Evolutionary conservation across 306 rosid genomes (phyloP), one percentile per base, ranked within the genome.

Genomic region (Castanea crenata): DNA sequence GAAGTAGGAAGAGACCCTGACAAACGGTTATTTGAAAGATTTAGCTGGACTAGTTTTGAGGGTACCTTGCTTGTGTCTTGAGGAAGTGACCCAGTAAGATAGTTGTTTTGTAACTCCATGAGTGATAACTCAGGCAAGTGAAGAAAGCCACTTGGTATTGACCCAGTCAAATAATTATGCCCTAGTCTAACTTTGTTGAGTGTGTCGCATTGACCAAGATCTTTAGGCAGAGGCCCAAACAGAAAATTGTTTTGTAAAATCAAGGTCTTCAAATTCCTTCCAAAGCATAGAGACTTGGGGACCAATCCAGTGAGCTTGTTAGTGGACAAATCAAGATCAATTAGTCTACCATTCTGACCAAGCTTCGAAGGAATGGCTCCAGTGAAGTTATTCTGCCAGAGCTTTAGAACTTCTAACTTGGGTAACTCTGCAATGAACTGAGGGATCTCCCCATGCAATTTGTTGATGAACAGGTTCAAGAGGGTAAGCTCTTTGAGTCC

Each of bases 321-420:
- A 18, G 91, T 85, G 51, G 98, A 94, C 64, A 94, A 83, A 78
- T 94, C 98, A 73, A 94, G 90, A 80, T 87, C 91, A 57, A 21
- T 25, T 49, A 94, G 32, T 19, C 77, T 87, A n/a, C 94, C 93
- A 84, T 87, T 94, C 82, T 82, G 85, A 34, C 98, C 98, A 38
- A 94, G 94, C 82, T 76, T 86, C 5, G 87, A 63, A 74, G 98
- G 97, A 44, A 94, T 90, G 9, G 86, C 31, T 11, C 97, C 98
- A 2, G 97, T 92, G 88, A 94, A 94, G 34, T 91, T 88, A 84
- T 94, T 94, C 57, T 86, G 89, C 98, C 98, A 94, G 61, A 94
- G 88, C 84, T 87, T 82, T 78, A 94, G 57, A 71, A 85, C 90
- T 54, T 89, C 89, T 89, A 94, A 71, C 11, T 87, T 87, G 21